Evolutionary conservation across 345 rosid genomes (phyloP).

Genomic region (Geranium brycei): DNA sequence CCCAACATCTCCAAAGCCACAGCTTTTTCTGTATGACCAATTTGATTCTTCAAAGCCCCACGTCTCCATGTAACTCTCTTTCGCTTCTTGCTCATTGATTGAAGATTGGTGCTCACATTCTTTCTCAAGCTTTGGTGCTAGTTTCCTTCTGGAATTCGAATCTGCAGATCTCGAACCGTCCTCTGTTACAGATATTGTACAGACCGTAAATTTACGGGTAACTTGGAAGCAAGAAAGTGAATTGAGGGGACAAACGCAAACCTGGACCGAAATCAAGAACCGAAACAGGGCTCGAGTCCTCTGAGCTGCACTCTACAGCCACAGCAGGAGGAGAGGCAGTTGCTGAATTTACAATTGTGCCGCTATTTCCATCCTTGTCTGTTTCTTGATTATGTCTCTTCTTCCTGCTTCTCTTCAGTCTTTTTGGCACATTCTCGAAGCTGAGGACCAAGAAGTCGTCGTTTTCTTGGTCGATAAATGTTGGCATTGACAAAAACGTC

Average conservation of each 20-base stretch:
- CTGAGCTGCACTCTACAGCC: conserved; percentile 32
- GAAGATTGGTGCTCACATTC: conserved; percentile 4
- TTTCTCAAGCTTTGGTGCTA: conserved; percentile 17
- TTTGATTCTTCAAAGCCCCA: conserved; percentile 19
- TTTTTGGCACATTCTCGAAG: conserved; percentile 26
- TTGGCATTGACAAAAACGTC: conserved; percentile 27
- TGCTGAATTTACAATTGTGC: conserved; percentile 2
- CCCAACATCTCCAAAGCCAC: conserved; percentile 19
- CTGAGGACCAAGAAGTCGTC: conserved; percentile 53
- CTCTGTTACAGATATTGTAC: conserved; percentile 6
- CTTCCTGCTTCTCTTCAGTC: conserved; percentile 11
- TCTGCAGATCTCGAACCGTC: conserved; percentile 10
- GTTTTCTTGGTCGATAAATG: conserved; percentile 48
- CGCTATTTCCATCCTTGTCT: conserved; percentile 4
- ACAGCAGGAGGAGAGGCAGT: neutral
- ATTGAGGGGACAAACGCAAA: conserved; percentile 33
- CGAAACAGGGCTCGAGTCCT: conserved; percentile 77
- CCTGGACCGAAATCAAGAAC: conserved; percentile 57
- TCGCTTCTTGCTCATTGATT: conserved; percentile 8
- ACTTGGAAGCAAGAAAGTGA: neutral
- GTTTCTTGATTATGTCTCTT: conserved; percentile 10
- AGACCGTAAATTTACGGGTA: neutral
- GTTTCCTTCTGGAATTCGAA: conserved; percentile 17
- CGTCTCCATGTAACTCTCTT: conserved; percentile 5
- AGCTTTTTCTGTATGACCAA: conserved; percentile 11